Evolutionary conservation across 2,329 filamentous ascomycete species (phyloP).

Genomic region (Ampelomyces quisqualis): DNA sequence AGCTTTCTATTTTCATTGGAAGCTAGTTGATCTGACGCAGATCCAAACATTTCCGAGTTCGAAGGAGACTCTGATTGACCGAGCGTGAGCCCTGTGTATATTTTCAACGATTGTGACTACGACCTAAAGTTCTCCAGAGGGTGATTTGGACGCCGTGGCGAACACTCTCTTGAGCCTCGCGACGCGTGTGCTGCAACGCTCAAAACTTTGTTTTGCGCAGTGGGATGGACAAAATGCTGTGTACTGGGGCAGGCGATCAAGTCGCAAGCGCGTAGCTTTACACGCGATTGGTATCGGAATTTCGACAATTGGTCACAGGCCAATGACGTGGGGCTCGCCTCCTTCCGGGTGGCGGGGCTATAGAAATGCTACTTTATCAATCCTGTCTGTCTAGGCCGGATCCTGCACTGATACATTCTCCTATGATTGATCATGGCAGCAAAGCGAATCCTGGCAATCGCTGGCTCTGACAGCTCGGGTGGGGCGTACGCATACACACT

Average conservation of each 20-base stretch:
- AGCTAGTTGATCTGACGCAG: conserved; percentile 26
- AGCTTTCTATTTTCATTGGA: neutral
- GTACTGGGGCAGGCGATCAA: too few species aligned
- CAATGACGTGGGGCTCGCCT: conserved; percentile 30
- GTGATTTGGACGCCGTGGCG: too few species aligned
- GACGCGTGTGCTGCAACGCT: neutral
- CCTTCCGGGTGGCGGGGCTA: conserved; percentile 29
- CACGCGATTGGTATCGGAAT: too few species aligned
- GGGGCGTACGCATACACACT: conserved; percentile 65
- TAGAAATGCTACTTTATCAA: conserved; percentile 11
- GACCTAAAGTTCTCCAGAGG: too few species aligned
- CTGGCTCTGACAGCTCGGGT: conserved; percentile 87
- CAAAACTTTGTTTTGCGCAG: too few species aligned
- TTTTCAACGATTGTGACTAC: too few species aligned
- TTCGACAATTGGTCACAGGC: neutral
- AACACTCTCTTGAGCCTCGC: too few species aligned
- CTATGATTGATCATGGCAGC: conserved; percentile 24
- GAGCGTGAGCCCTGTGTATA: neutral
- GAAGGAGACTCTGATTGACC: conserved; percentile 48
- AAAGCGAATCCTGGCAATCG: conserved; percentile 72
- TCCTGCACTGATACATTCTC: neutral
- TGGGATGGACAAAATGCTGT: too few species aligned
- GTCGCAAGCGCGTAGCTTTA: too few species aligned
- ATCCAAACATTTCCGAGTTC: conserved; percentile 50
- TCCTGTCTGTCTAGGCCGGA: conserved; percentile 7